phyloP scores from a whole-genome alignment of 495 filamentous ascomycete species.

The Podospora appendiculata region DNA sequence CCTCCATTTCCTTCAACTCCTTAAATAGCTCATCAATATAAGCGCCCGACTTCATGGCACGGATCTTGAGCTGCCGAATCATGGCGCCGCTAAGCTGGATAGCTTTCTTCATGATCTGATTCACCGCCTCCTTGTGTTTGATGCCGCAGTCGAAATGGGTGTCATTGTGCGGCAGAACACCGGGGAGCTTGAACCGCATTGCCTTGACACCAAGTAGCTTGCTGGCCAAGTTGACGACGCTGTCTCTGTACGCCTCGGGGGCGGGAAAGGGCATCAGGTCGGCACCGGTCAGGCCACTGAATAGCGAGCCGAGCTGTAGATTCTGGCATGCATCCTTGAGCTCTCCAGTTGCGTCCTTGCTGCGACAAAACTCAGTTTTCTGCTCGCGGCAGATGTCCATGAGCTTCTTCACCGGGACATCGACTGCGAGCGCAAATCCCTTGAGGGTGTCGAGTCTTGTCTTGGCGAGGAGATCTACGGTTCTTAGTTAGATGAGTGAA shows the following conservation, averaged over 20 bases:
- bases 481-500: too few species aligned
- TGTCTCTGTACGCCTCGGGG: slow-evolving; percentile 6
- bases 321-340: slow-evolving; percentile 9
- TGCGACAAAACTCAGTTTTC: slow-evolving; percentile 5
- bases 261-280: slow-evolving; percentile 6
- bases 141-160: slow-evolving; percentile 14
- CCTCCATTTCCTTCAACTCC: slow-evolving; percentile 1
- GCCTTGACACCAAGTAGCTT: slow-evolving; percentile 7
- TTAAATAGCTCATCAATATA: slow-evolving; percentile 1
- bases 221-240: slow-evolving; percentile 1
- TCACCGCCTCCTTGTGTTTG: slow-evolving; percentile 1
- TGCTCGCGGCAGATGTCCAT: background rate
- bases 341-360: background rate
- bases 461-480: slow-evolving; percentile 7
- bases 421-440: slow-evolving; percentile 1
- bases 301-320: slow-evolving; percentile 15
- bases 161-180: slow-evolving; percentile 4
- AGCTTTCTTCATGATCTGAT: background rate
- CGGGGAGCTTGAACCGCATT: slow-evolving; percentile 9
- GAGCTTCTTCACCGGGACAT: background rate
- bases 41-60: slow-evolving; percentile 4
- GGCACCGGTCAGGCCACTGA: slow-evolving; percentile 3
- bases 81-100: background rate
- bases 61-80: slow-evolving; percentile 5
- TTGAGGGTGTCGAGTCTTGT: background rate